Base-by-base conservation (phyloP, 2,329 filamentous ascomycete species). In the Diaporthe longicolla region DNA sequence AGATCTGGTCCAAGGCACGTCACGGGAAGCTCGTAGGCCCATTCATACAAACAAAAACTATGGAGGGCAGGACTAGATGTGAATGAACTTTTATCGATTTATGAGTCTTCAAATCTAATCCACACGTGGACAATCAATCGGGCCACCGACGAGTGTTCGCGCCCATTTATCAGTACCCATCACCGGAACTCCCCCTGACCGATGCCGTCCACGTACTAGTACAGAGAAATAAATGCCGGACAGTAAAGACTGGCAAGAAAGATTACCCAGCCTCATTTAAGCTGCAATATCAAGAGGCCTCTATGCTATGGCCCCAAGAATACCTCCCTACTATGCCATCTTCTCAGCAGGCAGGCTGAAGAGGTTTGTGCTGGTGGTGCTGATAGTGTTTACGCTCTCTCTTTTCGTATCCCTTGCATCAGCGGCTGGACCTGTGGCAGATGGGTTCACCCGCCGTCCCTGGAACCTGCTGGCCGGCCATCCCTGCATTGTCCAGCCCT, bases 381-480 rank as follows among this genome's bases (percentile, higher is more conserved):
- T 43, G 35, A 35, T 45, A 4, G 54, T 24, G 15, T 43, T 43
- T 4, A 29, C 9, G 1, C 17, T 48, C 4, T 61, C 21, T 26
- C 48, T 24, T 13, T 70, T 58, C 15, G n/a, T 11, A 5, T 50
- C 35, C 43, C 8, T 48, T 8, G 9, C 3, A 11, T 17, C 32
- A 13, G n/a, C 19, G 19, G 24, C 37, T 11, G 40, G 4, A 2
- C 40, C 40, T 13, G 37, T 13, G 6, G 5, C 9, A 6, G 55
- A 4, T 2, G 65, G 35, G 6, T 9, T 37, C 0, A 75, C 71
- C 43, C 76, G 72, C 13, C 43, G 54, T 2, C 79, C 81, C 26
- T 76, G 78, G 74, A 84, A 87, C 70, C 82, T 80, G 70, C 85
- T 84, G 1, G 84, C 87, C 1, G 89, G 88, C 88, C 88, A 90